These are phyloP conservation scores for Phytopythium oedochilum DNA, from an alignment of 352 stramenopile genomes.

Conservation along the genomic window DNA sequence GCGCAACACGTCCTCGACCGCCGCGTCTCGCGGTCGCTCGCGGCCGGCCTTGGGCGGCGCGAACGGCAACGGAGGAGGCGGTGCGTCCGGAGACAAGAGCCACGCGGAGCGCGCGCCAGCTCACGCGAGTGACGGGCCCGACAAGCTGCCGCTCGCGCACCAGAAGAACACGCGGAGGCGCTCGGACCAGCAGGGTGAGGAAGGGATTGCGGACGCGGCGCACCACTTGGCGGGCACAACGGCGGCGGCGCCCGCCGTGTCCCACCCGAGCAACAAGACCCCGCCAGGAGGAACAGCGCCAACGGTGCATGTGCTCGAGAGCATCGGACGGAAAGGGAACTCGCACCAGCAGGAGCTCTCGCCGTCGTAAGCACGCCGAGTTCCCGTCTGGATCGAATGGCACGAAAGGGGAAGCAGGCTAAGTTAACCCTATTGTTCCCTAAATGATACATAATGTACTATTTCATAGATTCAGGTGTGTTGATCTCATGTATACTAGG, in stretches of 20 bases:
- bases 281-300: neutral
- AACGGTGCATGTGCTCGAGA: neutral
- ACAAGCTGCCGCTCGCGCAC: conserved; percentile 40
- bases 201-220: conserved; percentile 24
- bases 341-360: conserved; percentile 1
- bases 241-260: neutral
- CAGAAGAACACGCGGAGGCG: conserved; percentile 40
- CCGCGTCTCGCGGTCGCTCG: conserved; percentile 26
- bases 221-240: neutral
- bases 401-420: neutral
- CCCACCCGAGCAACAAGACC: conserved; percentile 3
- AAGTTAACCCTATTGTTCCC: too few species aligned
- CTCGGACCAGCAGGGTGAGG: conserved; percentile 35
- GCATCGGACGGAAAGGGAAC: conserved; percentile 1
- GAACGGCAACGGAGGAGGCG: conserved; percentile 20
- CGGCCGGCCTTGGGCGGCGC: conserved; percentile 15
- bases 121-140: conserved; percentile 31
- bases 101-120: conserved; percentile 39
- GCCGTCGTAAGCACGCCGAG: neutral
- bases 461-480: too few species aligned
- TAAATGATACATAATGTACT: too few species aligned
- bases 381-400: too few species aligned
- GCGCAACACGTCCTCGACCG: conserved; percentile 42
- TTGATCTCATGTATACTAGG: too few species aligned
- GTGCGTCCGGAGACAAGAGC: conserved; percentile 22